phyloP scores from a whole-genome alignment of 148 eudicot genomes.

The Salicornia ramosissima region DNA sequence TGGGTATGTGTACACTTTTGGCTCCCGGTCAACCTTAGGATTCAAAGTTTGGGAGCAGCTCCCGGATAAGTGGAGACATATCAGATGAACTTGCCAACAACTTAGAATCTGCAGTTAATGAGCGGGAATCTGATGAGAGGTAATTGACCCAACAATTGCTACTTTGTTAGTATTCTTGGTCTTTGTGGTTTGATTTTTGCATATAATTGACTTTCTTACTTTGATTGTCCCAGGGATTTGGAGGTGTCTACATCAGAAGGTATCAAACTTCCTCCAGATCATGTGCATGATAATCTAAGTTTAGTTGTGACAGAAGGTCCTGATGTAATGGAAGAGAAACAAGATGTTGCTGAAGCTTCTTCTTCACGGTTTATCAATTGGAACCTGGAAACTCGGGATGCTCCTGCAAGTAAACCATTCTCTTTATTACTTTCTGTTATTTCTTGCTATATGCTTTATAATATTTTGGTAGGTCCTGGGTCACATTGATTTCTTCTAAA shows the following conservation, averaged over 20 bases:
- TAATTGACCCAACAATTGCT: constrained; percentile 14
- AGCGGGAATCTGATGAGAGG: constrained; percentile 46
- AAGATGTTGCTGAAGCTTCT: constrained; percentile 34
- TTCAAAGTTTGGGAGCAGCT: constrained; percentile 38
- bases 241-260: constrained; percentile 43
- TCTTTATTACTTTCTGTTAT: neutral
- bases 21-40: constrained; percentile 28
- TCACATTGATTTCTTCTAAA: neutral
- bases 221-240: constrained; percentile 34
- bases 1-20: constrained; percentile 7
- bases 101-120: constrained; percentile 33
- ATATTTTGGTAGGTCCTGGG: constrained; percentile 5
- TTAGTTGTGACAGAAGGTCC: constrained; percentile 37
- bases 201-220: constrained; percentile 10
- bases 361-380: constrained; percentile 36
- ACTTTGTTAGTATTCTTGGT: neutral
- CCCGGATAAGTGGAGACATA: constrained; percentile 43
- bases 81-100: constrained; percentile 33
- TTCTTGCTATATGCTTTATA: constrained; percentile 1
- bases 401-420: constrained; percentile 54
- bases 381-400: constrained; percentile 54
- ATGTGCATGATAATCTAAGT: constrained; percentile 35
- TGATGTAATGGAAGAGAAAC: constrained; percentile 34
- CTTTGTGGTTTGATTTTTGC: neutral
- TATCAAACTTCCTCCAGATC: constrained; percentile 27